Conservation (phyloP, 148 eudicot genomes). For the Pouteria glomerata region DNA sequence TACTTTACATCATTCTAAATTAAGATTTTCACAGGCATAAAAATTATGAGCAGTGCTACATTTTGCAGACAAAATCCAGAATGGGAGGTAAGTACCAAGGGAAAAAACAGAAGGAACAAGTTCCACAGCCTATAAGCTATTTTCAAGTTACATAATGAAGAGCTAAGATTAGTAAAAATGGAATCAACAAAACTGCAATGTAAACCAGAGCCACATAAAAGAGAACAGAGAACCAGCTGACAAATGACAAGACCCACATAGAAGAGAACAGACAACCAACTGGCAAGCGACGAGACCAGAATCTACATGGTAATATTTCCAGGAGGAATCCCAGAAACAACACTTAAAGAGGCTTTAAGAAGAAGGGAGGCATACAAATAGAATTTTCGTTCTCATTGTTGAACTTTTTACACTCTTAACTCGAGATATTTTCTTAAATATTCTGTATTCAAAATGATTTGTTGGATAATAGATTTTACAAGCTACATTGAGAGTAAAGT, state of each 20-base stretch:
- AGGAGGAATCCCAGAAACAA: not conserved
- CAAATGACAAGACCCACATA: not conserved
- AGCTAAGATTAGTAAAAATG: not conserved
- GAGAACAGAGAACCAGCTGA: no score
- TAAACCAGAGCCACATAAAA: no score
- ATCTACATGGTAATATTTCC: not conserved
- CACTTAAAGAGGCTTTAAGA: not conserved
- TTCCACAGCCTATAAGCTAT: not conserved
- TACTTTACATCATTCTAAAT: not conserved
- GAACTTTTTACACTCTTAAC: not conserved
- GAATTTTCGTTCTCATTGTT: not conserved
- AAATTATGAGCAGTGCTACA: not conserved
- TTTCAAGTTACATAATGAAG: not conserved
- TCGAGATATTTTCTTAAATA: not conserved
- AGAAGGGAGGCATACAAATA: not conserved
- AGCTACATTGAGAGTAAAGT: not conserved
- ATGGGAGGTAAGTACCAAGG: no score
- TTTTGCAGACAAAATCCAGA: not conserved
- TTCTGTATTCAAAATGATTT: not conserved
- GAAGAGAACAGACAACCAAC: not conserved
- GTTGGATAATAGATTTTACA: not conserved
- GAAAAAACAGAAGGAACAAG: not conserved
- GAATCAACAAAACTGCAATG: no score
- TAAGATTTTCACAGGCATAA: not conserved
- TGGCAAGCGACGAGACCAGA: no score